A percentile compares a stretch with the other conserved stretches of the same genome.
Conservation (phyloP, 2,329 filamentous ascomycete genomes). For the Lasiodiplodia hormozganensis region DNA sequence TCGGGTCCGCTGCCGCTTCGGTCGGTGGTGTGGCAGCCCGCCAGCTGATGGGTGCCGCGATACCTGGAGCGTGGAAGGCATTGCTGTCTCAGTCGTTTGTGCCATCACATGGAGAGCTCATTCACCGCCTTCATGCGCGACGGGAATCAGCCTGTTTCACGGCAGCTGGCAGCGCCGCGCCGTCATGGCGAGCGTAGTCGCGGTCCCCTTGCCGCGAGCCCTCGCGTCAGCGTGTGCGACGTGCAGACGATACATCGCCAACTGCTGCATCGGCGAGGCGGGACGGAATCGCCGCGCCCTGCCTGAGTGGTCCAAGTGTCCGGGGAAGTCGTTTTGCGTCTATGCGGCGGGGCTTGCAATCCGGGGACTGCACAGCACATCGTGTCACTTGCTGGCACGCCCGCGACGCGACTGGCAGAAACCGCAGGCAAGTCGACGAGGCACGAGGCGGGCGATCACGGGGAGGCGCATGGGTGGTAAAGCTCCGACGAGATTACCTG, state of each 20-base stretch:
- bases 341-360: constrained; percentile 24
- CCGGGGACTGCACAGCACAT: constrained; percentile 17
- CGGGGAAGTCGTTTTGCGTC: constrained; percentile 25
- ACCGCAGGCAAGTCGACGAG: background rate
- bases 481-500: constrained; percentile 26
- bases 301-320: constrained; percentile 20
- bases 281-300: constrained; percentile 13
- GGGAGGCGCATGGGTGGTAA: constrained; percentile 22
- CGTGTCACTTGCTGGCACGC: constrained; percentile 13
- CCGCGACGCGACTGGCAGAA: background rate
- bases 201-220: constrained; percentile 20
- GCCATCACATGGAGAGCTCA: constrained; percentile 25
- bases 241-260: constrained; percentile 13
- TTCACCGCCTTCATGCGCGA: constrained; percentile 29
- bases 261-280: constrained; percentile 18
- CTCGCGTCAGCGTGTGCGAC: constrained; percentile 20
- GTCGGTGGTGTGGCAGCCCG: background rate
- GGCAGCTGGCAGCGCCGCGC: constrained; percentile 14
- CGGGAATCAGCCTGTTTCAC: constrained; percentile 26
- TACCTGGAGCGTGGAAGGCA: constrained; percentile 22
- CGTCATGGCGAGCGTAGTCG: constrained; percentile 11
- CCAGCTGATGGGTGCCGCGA: constrained; percentile 23
- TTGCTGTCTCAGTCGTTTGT: constrained; percentile 25
- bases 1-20: constrained; percentile 1
- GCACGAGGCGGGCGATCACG: constrained; percentile 21